Percentiles rank a stretch among this genome's conserved stretches.
phyloP scores from a whole-genome alignment of 2,329 filamentous ascomycete species.

The Aspergillus cejpii region DNA sequence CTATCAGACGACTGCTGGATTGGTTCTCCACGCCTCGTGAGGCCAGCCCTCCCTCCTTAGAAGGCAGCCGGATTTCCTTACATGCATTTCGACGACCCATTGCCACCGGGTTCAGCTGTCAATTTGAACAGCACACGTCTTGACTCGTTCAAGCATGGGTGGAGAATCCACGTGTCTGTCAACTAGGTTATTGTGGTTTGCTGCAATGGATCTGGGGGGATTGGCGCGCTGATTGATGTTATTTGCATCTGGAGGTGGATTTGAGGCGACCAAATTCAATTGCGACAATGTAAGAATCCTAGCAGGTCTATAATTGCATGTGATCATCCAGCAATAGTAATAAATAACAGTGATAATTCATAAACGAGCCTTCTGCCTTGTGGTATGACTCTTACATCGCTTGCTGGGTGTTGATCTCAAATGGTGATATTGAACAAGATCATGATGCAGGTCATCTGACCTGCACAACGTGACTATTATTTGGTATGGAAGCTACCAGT shows the following conservation, averaged over 20 bases:
- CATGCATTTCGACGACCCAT: background rate
- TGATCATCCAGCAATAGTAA: background rate
- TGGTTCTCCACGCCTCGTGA: too few relatives aligned
- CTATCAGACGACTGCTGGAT: too few relatives aligned
- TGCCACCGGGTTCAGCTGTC: background rate
- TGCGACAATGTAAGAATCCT: too few relatives aligned
- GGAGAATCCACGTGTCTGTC: background rate
- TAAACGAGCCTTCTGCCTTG: background rate
- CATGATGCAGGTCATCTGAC: background rate
- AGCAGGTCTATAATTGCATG: background rate
- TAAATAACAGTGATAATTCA: background rate
- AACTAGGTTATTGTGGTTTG: background rate
- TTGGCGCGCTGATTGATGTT: too few relatives aligned
- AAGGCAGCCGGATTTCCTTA: background rate
- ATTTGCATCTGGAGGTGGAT: too few relatives aligned
- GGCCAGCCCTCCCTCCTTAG: background rate
- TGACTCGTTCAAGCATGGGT: background rate
- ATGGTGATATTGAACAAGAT: background rate
- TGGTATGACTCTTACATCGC: background rate
- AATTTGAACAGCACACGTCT: too few relatives aligned
- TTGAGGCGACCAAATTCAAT: too few relatives aligned
- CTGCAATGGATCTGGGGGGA: too few relatives aligned
- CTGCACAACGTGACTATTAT: background rate
- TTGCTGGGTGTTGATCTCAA: background rate
- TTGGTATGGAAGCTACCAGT: background rate